Evolutionary conservation across 2,329 filamentous ascomycete genomes (phyloP).

Genomic region (Monilinia vaccinii-corymbosi): DNA sequence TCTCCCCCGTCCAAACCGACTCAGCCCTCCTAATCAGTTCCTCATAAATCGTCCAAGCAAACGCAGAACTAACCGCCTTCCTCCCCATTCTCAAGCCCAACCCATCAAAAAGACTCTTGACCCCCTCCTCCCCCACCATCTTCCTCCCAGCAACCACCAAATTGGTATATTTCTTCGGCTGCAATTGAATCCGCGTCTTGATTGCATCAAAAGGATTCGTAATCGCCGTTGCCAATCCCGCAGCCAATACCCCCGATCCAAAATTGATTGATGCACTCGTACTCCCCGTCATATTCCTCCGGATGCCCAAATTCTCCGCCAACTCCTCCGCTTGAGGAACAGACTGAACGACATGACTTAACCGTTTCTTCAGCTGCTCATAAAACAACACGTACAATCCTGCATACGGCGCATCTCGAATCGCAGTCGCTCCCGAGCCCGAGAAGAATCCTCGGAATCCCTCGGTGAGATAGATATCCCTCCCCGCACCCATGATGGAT

Average conservation of each 20-base stretch:
- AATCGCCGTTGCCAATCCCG: slow-evolving; percentile 72
- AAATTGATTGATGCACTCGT: slow-evolving; percentile 72
- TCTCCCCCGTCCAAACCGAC: slow-evolving; percentile 13
- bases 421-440: slow-evolving; percentile 86
- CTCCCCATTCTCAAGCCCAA: slow-evolving; percentile 77
- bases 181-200: slow-evolving; percentile 89
- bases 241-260: slow-evolving; percentile 69
- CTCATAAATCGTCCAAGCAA: slow-evolving; percentile 97
- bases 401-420: slow-evolving; percentile 92
- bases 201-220: slow-evolving; percentile 97
- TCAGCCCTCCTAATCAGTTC: slow-evolving; percentile 71
- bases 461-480: slow-evolving; percentile 64
- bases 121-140: slow-evolving; percentile 76
- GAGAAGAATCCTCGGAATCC: slow-evolving; percentile 82
- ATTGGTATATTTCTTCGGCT: slow-evolving; percentile 74
- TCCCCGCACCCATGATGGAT: slow-evolving; percentile 62
- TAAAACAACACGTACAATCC: slow-evolving; percentile 93
- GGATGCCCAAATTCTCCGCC: slow-evolving; percentile 1
- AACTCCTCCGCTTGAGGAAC: slow-evolving; percentile 19
- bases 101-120: slow-evolving; percentile 75
- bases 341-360: slow-evolving; percentile 32
- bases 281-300: slow-evolving; percentile 22
- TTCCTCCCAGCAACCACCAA: slow-evolving; percentile 65
- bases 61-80: slow-evolving; percentile 87
- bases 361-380: slow-evolving; percentile 65